A percentile compares a stretch with the other conserved stretches of the same genome.
Conservation (phyloP, 129 eudicot genomes). For the Tagetes patula region DNA sequence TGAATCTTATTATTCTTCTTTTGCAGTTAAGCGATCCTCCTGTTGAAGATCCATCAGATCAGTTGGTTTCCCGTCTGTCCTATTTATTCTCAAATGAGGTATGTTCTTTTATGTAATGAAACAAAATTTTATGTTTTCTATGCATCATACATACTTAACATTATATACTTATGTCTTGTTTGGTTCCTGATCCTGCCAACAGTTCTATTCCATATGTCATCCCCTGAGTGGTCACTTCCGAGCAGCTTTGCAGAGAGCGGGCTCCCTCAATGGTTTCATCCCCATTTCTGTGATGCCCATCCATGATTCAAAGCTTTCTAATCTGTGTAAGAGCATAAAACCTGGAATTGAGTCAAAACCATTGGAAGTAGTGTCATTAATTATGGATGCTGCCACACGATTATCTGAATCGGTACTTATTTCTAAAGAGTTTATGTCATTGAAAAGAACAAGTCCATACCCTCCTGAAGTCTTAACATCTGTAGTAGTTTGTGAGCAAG, state of each 20-base stretch:
- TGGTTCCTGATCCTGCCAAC: conserved; percentile 29
- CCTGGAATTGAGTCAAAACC: conserved; percentile 58
- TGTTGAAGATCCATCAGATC: conserved; percentile 67
- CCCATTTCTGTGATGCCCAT: conserved; percentile 60
- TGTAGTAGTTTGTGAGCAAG: conserved; percentile 34
- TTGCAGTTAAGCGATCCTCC: conserved; percentile 72
- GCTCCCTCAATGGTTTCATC: conserved; percentile 52
- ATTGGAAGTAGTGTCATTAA: conserved; percentile 43
- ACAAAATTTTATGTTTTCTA: neutral
- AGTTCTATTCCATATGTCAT: conserved; percentile 68
- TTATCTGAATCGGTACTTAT: conserved; percentile 37
- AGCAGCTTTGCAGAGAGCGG: conserved; percentile 72
- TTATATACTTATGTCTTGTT: conserved; percentile 13
- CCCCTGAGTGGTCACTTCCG: conserved; percentile 91
- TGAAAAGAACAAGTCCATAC: conserved; percentile 57
- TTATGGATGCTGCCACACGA: conserved; percentile 54
- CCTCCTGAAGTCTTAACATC: conserved; percentile 52
- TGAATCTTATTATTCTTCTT: neutral
- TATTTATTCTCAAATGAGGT: conserved; percentile 80
- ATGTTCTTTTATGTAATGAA: conserved; percentile 17
- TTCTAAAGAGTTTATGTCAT: conserved; percentile 53
- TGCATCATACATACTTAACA: neutral
- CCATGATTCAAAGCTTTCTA: conserved; percentile 66
- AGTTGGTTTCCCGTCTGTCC: conserved; percentile 67
- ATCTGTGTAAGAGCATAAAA: conserved; percentile 69